These are phyloP conservation scores for Nematocida homosporus DNA, from an alignment of 371 early-diverging fungal genomes.

Conservation along the genomic window DNA sequence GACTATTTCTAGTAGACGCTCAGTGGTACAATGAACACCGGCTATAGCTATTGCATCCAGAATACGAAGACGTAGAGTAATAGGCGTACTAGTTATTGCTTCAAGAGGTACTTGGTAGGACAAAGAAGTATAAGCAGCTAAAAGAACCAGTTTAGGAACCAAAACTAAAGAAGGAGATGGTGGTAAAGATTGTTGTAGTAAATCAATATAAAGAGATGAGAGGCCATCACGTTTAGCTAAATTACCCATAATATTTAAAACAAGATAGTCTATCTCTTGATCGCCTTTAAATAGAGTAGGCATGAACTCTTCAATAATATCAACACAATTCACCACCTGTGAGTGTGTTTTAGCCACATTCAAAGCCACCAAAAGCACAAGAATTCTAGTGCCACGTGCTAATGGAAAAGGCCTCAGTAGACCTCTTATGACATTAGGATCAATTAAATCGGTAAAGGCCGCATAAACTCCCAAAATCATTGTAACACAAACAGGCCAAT, in stretches of 20 bases:
- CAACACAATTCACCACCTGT: background rate
- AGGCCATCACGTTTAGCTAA: background rate
- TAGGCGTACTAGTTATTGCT: background rate
- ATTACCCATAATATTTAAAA: background rate
- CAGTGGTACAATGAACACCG: background rate
- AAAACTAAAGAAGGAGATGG: background rate
- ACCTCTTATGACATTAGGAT: background rate
- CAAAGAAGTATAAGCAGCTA: background rate
- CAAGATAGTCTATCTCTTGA: constrained; percentile 23
- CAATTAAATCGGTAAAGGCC: constrained; percentile 17
- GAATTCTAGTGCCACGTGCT: background rate
- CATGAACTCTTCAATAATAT: background rate
- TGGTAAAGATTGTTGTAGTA: background rate
- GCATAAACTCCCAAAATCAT: constrained; percentile 33
- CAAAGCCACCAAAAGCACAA: background rate
- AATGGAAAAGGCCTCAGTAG: constrained; percentile 6
- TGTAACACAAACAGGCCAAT: background rate
- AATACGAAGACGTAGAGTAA: constrained; percentile 1
- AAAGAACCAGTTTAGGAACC: constrained; percentile 11
- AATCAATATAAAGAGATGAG: background rate
- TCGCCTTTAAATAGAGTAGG: background rate
- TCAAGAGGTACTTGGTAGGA: constrained; percentile 7
- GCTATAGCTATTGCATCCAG: constrained; percentile 6
- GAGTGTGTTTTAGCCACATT: no score
- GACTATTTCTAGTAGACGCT: background rate